Conservation (phyloP, 805 yeast species). For the Suhomyces sp. region DNA sequence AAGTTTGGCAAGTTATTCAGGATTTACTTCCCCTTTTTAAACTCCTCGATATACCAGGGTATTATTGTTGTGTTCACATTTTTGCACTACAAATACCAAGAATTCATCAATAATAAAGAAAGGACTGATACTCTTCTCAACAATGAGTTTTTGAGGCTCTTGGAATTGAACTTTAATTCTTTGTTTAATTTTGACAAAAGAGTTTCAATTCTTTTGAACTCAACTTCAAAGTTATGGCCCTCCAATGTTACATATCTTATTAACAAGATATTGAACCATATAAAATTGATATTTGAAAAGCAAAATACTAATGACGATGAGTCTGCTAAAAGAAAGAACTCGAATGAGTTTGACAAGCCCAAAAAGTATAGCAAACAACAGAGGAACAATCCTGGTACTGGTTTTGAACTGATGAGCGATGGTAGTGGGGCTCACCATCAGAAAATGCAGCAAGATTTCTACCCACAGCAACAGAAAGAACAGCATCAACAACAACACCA, state of each 20-base stretch:
- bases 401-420: background rate
- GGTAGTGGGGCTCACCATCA: background rate
- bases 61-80: slow-evolving; percentile 49
- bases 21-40: slow-evolving; percentile 44
- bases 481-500: background rate
- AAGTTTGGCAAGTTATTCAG: slow-evolving; percentile 36
- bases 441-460: background rate
- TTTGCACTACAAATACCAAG: slow-evolving; percentile 41
- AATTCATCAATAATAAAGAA: slow-evolving; percentile 26
- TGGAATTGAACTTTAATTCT: slow-evolving; percentile 22
- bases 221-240: slow-evolving; percentile 30
- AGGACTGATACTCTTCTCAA: slow-evolving; percentile 8
- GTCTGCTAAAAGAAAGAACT: slow-evolving; percentile 2
- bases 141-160: slow-evolving; percentile 17
- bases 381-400: background rate
- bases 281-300: slow-evolving; percentile 21
- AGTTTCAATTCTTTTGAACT: slow-evolving; percentile 16
- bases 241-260: slow-evolving; percentile 30
- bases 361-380: background rate
- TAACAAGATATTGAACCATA: slow-evolving; percentile 28
- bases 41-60: slow-evolving; percentile 50
- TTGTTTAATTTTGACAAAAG: slow-evolving; percentile 24
- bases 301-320: slow-evolving; percentile 7
- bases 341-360: background rate
- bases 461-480: background rate